Evolutionary conservation across 371 early-diverging fungal species (phyloP).

Genomic region (Actinomortierella wolfii): DNA sequence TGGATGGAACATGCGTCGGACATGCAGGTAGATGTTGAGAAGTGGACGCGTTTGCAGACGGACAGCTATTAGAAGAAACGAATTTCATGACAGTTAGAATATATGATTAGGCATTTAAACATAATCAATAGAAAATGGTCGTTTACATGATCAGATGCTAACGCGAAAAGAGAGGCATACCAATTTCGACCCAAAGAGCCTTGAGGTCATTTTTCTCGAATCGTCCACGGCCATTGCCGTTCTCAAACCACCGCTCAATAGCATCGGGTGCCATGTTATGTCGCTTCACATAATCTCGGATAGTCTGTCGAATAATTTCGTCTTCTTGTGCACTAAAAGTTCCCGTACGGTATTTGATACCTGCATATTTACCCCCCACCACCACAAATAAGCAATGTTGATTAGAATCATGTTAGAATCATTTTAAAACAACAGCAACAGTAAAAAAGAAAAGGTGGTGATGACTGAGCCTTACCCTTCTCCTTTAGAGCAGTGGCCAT

Average conservation of each 20-base stretch:
- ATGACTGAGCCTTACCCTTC: conserved; percentile 29
- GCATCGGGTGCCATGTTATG: conserved; percentile 39
- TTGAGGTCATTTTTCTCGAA: conserved; percentile 44
- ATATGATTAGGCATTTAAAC: not conserved
- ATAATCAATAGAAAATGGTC: not conserved
- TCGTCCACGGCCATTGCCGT: conserved; percentile 41
- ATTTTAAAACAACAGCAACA: no score
- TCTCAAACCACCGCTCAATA: conserved; percentile 42
- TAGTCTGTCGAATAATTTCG: conserved; percentile 36
- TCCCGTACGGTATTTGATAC: conserved; percentile 32
- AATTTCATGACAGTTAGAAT: not conserved
- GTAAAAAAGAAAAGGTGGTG: no score
- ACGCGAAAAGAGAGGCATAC: conserved; percentile 10
- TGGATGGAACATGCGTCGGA: conserved; percentile 46
- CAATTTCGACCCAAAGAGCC: conserved; percentile 44
- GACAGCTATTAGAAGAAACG: conserved; percentile 19
- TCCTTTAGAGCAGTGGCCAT: conserved; percentile 46
- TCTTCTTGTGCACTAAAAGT: conserved; percentile 42
- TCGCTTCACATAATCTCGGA: conserved; percentile 34
- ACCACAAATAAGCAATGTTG: no score
- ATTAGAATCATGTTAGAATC: no score
- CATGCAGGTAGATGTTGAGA: conserved; percentile 44
- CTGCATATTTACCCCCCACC: conserved; percentile 5
- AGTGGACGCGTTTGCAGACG: conserved; percentile 36
- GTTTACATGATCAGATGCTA: not conserved